phyloP scores from a whole-genome alignment of 306 rosid species.

The Sicyos baderoa region DNA sequence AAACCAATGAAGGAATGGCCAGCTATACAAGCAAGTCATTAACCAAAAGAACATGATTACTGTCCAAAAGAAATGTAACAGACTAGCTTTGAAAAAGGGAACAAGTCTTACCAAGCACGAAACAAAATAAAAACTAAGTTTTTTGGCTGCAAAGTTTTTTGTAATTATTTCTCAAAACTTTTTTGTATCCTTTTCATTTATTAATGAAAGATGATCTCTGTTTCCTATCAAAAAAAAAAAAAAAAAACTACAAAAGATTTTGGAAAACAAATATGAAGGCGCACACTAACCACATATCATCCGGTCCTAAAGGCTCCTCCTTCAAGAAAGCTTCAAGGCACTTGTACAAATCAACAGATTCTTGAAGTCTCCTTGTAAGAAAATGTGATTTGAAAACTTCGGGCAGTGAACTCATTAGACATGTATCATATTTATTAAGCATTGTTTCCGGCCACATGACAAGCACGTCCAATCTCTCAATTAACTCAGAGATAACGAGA shows the following conservation, averaged over 20 bases:
- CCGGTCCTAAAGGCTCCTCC: conserved; percentile 84
- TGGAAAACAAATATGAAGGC: not conserved
- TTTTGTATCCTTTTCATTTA: too few relatives aligned
- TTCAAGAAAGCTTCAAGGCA: conserved; percentile 82
- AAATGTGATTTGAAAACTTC: conserved; percentile 40
- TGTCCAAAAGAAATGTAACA: not conserved
- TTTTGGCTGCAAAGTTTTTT: too few relatives aligned
- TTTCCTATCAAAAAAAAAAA: too few relatives aligned
- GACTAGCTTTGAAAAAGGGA: not conserved
- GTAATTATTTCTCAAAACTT: too few relatives aligned
- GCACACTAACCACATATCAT: conserved; percentile 78
- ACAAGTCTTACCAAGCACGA: not conserved
- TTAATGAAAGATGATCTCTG: too few relatives aligned
- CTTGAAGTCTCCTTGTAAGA: conserved; percentile 37
- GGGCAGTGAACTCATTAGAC: conserved; percentile 42
- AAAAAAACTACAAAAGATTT: not conserved
- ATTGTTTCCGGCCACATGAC: conserved; percentile 59
- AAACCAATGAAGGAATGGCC: not conserved
- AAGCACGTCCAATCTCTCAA: conserved; percentile 30
- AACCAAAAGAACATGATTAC: not conserved
- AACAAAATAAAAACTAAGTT: not conserved
- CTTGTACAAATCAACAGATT: conserved; percentile 54
- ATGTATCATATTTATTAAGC: conserved; percentile 42
- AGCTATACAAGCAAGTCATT: not conserved
- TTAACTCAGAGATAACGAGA: conserved; percentile 18